Percentiles rank a stretch among this genome's conserved stretches.
phyloP scores from a whole-genome alignment of 306 rosid genomes.

The Cicer bijugum region DNA sequence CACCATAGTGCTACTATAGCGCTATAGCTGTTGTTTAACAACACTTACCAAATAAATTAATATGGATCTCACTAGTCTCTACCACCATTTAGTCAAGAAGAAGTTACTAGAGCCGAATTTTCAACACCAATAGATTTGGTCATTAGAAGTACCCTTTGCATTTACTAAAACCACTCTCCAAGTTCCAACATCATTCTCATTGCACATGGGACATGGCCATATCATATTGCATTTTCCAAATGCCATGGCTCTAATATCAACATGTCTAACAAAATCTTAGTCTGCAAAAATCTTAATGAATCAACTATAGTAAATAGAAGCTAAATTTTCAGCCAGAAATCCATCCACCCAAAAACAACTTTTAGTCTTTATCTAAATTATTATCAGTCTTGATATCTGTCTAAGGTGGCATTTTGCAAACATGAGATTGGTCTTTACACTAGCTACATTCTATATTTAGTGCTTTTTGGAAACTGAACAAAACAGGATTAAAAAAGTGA shows the following conservation, averaged over 20 bases:
- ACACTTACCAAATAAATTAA: not conserved
- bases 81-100: conserved; percentile 26
- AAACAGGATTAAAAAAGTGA: not conserved
- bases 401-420: not conserved
- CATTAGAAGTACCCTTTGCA: conserved; percentile 24
- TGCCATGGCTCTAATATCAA: not conserved
- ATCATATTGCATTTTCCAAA: conserved; percentile 26
- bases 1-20: too few relatives aligned
- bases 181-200: conserved; percentile 24
- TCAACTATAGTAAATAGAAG: conserved; percentile 3
- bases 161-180: conserved; percentile 11
- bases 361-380: not conserved
- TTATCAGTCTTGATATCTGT: not conserved
- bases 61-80: conserved; percentile 9
- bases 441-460: not conserved
- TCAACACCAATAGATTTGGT: conserved; percentile 4
- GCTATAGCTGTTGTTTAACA: too few relatives aligned
- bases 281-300: not conserved
- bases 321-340: conserved; percentile 19
- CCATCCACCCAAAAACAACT: not conserved
- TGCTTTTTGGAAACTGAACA: not conserved
- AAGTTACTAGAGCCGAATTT: not conserved
- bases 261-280: not conserved
- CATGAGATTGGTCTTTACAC: not conserved
- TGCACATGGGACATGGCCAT: not conserved